Percentiles rank a stretch among this genome's conserved stretches.
phyloP scores from a whole-genome alignment of 306 rosid species.

The Fagus crenata region DNA sequence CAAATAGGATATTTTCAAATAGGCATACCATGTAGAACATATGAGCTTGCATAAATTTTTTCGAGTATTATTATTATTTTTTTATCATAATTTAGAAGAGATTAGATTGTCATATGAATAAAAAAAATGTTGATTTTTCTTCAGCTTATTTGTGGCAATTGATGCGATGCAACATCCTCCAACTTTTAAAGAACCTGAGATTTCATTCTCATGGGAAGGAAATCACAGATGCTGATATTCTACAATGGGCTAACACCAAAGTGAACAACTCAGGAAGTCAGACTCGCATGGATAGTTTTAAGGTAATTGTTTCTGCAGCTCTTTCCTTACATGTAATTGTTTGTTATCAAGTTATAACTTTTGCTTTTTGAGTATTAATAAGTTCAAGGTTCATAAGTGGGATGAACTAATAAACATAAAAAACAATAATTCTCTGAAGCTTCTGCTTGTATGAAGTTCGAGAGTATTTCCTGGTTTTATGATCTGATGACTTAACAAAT shows the following conservation, averaged over 20 bases:
- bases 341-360: neutral
- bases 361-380: neutral
- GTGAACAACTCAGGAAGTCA: slow-evolving; percentile 74
- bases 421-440: neutral
- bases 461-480: neutral
- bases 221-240: slow-evolving; percentile 82
- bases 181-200: slow-evolving; percentile 90
- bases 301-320: slow-evolving; percentile 44
- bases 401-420: neutral
- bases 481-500: neutral
- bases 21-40: neutral
- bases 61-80: neutral
- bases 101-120: slow-evolving; percentile 6
- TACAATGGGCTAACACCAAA: slow-evolving; percentile 89
- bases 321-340: neutral
- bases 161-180: slow-evolving; percentile 88
- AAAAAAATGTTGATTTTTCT: slow-evolving; percentile 22
- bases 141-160: slow-evolving; percentile 97
- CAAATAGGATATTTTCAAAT: too few relatives aligned
- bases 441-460: neutral
- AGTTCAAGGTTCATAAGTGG: neutral
- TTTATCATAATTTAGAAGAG: neutral
- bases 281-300: slow-evolving; percentile 73
- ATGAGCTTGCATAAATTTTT: neutral
- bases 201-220: slow-evolving; percentile 90